Evolutionary conservation across 352 stramenopile genomes (phyloP), one percentile per base, ranked within the genome.

Genomic region (Phytophthora multivora): DNA sequence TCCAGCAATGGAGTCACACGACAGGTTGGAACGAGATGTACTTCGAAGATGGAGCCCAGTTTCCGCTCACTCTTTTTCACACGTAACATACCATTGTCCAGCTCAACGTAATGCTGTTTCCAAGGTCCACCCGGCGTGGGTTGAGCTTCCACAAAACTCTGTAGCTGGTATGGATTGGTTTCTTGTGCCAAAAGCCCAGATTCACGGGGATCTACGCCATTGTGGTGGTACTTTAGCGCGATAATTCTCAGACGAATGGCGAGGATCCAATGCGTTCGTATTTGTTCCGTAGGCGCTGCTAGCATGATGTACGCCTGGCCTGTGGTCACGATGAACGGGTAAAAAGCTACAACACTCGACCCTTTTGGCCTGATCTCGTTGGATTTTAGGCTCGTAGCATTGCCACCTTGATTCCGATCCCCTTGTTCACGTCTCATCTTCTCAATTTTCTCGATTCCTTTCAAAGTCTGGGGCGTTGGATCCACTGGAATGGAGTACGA

Each of bases 221-320:
- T 86, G 42, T 78, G 66, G 31, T 74, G 82, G 33, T 89, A 86
- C 36, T 91, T 90, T 10, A 91, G 51, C 3, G 74, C 56, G 39
- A 90, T 83, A 47, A 91, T 85, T 26, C 83, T 78, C 66, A 89
- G 57, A 18, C 78, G 76, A 53, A 90, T 89, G 0, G 80, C 80
- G 8, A 78, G 45, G 30, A 90, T 69, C 83, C 82, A 91, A 43
- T 89, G 71, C 10, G 77, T 73, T 18, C 82, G 73, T 45, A 73
- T 74, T 51, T 74, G 67, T 16, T 86, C 74, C 2, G 51, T 87
- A 0, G 72, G 49, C 0, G 80, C 79, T 12, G 77, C 74, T 18
- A 90, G 59, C 18, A 79, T 49, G 36, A 91, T 62, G 45, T 84
- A 80, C 6, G 83, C 54, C 33, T 80, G 76, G 0, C 80, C 80